Evolutionary conservation across 441 rosid genomes (phyloP), one percentile per base, ranked within the genome.

Genomic region (Bocquillonia castaneifolia): DNA sequence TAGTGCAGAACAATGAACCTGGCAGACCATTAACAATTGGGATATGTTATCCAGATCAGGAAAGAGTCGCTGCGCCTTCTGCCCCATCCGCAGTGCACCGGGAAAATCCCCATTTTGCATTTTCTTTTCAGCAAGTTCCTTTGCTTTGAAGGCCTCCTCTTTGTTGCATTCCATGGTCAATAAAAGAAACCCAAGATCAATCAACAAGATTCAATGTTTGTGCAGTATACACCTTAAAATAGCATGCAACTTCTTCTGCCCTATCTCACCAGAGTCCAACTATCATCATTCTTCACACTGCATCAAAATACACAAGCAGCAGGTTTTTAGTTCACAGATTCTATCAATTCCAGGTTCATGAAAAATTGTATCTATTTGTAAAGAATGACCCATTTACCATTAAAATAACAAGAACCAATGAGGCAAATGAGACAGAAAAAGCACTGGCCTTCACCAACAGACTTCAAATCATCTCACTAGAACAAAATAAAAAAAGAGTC

Each of bases 71-170:
- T 74, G 91, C 25, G 99, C 99, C 73, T 75, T 94, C 15, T 59
- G 29, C 8, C 79, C 92, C 67, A 94, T 13, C 69, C 76, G 87
- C 10, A 78, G 89, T 71, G 97, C 99, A 44, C 83, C 89, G 1
- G 40, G 20, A 76, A 86, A 94, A 58, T 94, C 81, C 68, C 74
- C 71, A 23, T 59, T 80, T 56, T 75, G 80, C 97, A 94, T 81
- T 76, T 67, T 86, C 50, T 66, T 76, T 79, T 87, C 92, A 1
- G 97, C 99, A 58, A 94, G 42, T 23, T 51, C 85, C 76, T 73
- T 91, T 70, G 96, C 96, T 69, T 92, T 79, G 50, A 87, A 26
- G 65, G 97, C 99, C 88, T 91, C 97, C 56, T 90, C 97, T 79
- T 83, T 87, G 81, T 94, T 94, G 80, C 88, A 80, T 29, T 93